Conservation (phyloP, 192 early-diverging fungal species). For the Helicostylum pulchrum region DNA sequence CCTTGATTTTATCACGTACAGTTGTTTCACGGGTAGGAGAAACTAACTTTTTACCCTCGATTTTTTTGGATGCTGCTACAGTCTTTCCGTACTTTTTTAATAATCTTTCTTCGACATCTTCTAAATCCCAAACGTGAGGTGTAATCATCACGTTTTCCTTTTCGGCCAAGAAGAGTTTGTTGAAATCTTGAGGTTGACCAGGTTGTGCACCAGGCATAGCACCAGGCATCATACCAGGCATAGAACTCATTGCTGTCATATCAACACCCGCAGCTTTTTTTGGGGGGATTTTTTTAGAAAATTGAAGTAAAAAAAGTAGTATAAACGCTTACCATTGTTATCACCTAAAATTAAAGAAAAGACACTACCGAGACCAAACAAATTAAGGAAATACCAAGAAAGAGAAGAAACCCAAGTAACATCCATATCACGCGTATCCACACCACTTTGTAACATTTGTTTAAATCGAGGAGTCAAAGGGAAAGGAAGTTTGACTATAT, state of each 20-base stretch:
- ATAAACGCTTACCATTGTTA: constrained; percentile 64
- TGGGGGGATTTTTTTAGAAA: background rate
- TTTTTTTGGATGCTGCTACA: background rate
- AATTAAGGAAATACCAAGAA: constrained; percentile 97
- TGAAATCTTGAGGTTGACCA: constrained; percentile 78
- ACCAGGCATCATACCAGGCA: constrained; percentile 66
- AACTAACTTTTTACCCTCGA: background rate
- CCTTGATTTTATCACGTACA: constrained; percentile 29
- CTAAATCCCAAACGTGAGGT: constrained; percentile 77
- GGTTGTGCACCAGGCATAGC: constrained; percentile 50
- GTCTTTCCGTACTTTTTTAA: constrained; percentile 73
- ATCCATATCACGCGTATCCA: constrained; percentile 95
- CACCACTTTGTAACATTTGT: constrained; percentile 94
- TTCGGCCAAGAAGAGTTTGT: constrained; percentile 85
- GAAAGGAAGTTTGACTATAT: constrained; percentile 92
- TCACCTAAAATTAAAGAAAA: constrained; percentile 91
- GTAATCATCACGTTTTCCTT: constrained; percentile 84
- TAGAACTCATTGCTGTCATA: constrained; percentile 89
- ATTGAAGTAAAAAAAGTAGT: background rate
- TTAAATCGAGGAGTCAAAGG: constrained; percentile 96
- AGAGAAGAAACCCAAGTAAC: constrained; percentile 96
- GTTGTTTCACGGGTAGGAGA: constrained; percentile 13
- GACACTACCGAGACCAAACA: constrained; percentile 91
- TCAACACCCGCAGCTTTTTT: constrained; percentile 74
- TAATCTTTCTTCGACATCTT: constrained; percentile 75